These are phyloP conservation scores for Physaria fendleri DNA, from an alignment of 345 rosid species.

Conservation along the genomic window DNA sequence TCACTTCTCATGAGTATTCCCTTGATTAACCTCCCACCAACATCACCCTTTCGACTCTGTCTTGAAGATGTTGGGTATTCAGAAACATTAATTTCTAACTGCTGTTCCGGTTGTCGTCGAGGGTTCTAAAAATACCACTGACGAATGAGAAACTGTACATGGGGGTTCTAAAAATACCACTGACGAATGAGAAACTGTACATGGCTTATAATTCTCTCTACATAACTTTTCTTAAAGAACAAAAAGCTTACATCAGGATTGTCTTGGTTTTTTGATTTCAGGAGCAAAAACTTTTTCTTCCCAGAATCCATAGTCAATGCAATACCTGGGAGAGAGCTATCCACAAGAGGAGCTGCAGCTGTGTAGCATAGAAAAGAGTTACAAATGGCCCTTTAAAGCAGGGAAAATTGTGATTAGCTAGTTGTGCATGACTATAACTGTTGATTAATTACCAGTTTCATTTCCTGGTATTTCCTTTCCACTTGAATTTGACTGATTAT, in stretches of 20 bases:
- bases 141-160: conserved; percentile 9
- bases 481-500: conserved; percentile 27
- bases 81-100: conserved; percentile 23
- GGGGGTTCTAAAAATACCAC: too few species aligned
- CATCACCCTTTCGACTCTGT: conserved; percentile 38
- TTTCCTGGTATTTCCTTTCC: conserved; percentile 32
- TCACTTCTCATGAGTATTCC: conserved; percentile 44
- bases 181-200: too few species aligned
- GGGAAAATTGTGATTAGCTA: not conserved
- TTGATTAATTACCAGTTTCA: conserved; percentile 30
- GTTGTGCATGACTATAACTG: not conserved
- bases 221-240: not conserved
- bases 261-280: conserved; percentile 43
- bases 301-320: conserved; percentile 48
- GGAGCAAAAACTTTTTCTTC: conserved; percentile 48
- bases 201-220: not conserved
- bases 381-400: not conserved
- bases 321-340: conserved; percentile 42
- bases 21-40: conserved; percentile 47
- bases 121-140: conserved; percentile 29
- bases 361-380: not conserved
- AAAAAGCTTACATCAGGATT: conserved; percentile 40
- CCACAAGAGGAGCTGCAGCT: conserved; percentile 33
- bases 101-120: conserved; percentile 27
- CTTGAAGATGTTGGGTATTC: conserved; percentile 32